These are phyloP conservation scores for Volvox reticuliferus DNA, from an alignment of 139 green algal genomes.

Conservation along the genomic window DNA sequence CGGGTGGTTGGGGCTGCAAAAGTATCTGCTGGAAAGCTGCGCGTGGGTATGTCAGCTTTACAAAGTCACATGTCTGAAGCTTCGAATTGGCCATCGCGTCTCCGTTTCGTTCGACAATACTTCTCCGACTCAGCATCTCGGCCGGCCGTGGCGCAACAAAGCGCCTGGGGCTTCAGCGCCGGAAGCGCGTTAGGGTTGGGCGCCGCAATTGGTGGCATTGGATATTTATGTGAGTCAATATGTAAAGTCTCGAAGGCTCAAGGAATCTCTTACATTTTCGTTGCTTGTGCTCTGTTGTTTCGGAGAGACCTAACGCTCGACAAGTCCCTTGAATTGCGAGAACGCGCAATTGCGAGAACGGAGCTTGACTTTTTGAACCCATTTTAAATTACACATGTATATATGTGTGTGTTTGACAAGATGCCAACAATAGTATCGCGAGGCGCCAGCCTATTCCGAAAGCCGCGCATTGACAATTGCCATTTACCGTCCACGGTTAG, in stretches of 20 bases:
- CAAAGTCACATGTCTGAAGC: not conserved
- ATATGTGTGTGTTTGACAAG: too few species aligned
- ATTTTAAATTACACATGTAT: too few species aligned
- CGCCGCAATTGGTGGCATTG: not conserved
- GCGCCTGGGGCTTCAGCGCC: conserved; percentile 4
- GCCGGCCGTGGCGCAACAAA: not conserved
- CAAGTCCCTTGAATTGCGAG: too few species aligned
- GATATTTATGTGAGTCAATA: conserved; percentile 15
- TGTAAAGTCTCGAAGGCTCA: not conserved
- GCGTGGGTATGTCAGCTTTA: not conserved
- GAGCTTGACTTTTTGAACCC: too few species aligned
- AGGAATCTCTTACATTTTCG: too few species aligned
- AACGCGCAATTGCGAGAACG: too few species aligned
- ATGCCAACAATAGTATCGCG: too few species aligned
- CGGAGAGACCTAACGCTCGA: too few species aligned
- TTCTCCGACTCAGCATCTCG: not conserved
- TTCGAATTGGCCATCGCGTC: not conserved
- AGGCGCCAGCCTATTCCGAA: too few species aligned
- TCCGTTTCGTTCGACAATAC: not conserved
- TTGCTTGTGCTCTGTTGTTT: too few species aligned
- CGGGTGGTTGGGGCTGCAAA: not conserved
- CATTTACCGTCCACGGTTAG: too few species aligned
- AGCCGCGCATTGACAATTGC: too few species aligned
- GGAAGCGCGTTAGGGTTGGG: not conserved
- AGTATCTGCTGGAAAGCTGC: not conserved